Evolutionary conservation across 2,329 filamentous ascomycete species (phyloP).

Genomic region (Helotiales sp.): DNA sequence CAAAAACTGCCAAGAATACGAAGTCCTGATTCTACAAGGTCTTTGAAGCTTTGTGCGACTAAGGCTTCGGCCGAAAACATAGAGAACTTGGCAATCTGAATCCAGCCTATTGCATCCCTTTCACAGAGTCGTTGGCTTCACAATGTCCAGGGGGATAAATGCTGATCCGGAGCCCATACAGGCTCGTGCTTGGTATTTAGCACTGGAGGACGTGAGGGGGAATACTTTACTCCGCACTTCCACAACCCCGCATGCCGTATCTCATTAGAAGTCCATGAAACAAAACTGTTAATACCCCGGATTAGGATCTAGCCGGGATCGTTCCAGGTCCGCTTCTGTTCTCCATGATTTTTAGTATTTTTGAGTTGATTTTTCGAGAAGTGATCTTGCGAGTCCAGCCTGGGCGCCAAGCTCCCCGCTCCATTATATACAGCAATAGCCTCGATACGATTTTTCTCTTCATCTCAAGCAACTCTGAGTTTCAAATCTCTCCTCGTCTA

Average conservation of each 20-base stretch:
- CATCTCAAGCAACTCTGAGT: not conserved
- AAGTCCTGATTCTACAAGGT: not conserved
- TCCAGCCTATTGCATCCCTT: not conserved
- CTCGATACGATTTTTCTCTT: not conserved
- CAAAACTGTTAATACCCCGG: not conserved
- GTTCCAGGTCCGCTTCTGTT: not conserved
- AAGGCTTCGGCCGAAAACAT: not conserved
- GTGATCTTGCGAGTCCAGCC: constrained; percentile 9
- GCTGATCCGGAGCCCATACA: not conserved
- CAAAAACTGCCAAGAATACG: not conserved
- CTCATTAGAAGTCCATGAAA: not conserved
- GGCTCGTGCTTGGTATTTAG: not conserved
- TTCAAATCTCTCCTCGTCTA: not conserved
- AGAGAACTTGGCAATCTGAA: not conserved
- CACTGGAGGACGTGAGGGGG: not conserved
- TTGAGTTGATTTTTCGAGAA: not conserved
- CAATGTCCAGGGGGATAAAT: not conserved
- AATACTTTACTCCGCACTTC: constrained; percentile 6
- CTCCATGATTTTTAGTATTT: not conserved
- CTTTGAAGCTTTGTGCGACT: not conserved
- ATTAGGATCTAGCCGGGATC: not conserved
- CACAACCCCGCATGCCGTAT: constrained; percentile 3
- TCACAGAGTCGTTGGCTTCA: not conserved
- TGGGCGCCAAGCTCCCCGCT: constrained; percentile 10
- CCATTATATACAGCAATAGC: constrained; percentile 5